These are phyloP conservation scores for Xylariaceae sp. DNA, from an alignment of 2,329 filamentous ascomycete species.

Conservation along the genomic window DNA sequence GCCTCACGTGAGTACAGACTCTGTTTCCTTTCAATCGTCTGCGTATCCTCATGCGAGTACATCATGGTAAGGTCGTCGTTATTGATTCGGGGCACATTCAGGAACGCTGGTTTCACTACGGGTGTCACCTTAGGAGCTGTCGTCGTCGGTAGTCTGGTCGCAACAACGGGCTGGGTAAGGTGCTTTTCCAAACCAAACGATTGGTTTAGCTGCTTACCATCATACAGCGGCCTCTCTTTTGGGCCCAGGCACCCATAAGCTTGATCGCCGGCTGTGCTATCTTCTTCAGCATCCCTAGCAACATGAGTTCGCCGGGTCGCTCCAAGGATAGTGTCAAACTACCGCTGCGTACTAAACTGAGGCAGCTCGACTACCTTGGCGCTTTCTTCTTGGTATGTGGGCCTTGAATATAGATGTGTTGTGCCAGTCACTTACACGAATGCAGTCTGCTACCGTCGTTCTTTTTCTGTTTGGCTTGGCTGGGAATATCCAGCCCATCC, in stretches of 20 bases:
- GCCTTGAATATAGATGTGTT: not conserved
- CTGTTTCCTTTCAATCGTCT: not conserved
- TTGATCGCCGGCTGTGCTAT: slow-evolving; percentile 57
- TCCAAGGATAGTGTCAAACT: slow-evolving; percentile 34
- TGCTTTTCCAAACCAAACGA: not conserved
- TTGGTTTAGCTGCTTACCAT: slow-evolving; percentile 12
- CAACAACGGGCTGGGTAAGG: slow-evolving; percentile 63
- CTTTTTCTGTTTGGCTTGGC: slow-evolving; percentile 69
- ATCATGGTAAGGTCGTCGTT: slow-evolving; percentile 1
- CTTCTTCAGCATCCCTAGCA: slow-evolving; percentile 59
- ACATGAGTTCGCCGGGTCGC: slow-evolving; percentile 27
- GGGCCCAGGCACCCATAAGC: slow-evolving; percentile 61
- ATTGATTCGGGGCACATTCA: not conserved
- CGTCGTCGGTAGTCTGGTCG: slow-evolving; percentile 60
- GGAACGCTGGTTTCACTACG: slow-evolving; percentile 64
- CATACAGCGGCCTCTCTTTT: slow-evolving; percentile 62
- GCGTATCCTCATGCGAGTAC: not conserved
- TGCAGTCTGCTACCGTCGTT: slow-evolving; percentile 57
- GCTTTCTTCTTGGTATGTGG: slow-evolving; percentile 56
- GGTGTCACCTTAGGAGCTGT: slow-evolving; percentile 69
- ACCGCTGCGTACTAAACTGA: slow-evolving; percentile 50
- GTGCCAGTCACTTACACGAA: not conserved
- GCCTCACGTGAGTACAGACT: slow-evolving; percentile 44
- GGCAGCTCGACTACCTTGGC: slow-evolving; percentile 68
- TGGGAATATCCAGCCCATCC: slow-evolving; percentile 52